Evolutionary conservation across 2,329 filamentous ascomycete species (phyloP), one percentile per base, ranked within the genome.

Genomic region (Calonectria naviculata): DNA sequence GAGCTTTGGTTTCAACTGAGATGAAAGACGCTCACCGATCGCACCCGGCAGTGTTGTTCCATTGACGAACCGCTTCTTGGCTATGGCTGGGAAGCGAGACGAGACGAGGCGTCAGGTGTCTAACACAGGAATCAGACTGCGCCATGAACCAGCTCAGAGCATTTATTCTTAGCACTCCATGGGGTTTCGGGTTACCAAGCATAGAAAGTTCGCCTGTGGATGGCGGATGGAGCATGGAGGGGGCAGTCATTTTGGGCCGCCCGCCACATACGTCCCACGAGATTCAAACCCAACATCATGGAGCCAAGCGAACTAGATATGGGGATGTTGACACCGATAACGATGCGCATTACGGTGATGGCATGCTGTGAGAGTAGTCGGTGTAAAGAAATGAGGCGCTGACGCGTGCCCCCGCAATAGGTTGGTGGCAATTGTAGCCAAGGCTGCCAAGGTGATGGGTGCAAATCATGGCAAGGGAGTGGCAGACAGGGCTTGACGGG

Each of bases 341-440:
- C 29, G 26, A 36, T 17, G 17, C 19, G 46, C 15, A 26, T n/a
- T 47, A 21, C 26, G 38, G 42, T 24, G 42, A 34, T 36, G 21
- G 21, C 8, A 44, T 26, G 21, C 29, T 31, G 19, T 17, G 9
- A 42, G 29, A 21, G 21, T 44, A 38, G 58, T 21, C 28, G 61
- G 71, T 60, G 60, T 52, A 61, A 63, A 56, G 65, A 77, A 77
- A 77, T 78, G 76, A 74, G 71, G 67, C 73, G 72, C 75, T 77
- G 76, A 78, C 76, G 75, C 64, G 70, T 75, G 67, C 71, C 34
- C n/a, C 62, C 46, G 31, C 52, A 26, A 47, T 61, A 31, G 26
- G 31, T 17, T 49, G 61, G 61, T 61, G 64, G 56, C 61, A 47
- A 68, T 56, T 47, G 41, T 19, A 19, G 63, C 44, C 58, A 56